Evolutionary conservation across 2,329 filamentous ascomycete species (phyloP), one percentile per base, ranked within the genome.

Genomic region (Alternaria viburni): DNA sequence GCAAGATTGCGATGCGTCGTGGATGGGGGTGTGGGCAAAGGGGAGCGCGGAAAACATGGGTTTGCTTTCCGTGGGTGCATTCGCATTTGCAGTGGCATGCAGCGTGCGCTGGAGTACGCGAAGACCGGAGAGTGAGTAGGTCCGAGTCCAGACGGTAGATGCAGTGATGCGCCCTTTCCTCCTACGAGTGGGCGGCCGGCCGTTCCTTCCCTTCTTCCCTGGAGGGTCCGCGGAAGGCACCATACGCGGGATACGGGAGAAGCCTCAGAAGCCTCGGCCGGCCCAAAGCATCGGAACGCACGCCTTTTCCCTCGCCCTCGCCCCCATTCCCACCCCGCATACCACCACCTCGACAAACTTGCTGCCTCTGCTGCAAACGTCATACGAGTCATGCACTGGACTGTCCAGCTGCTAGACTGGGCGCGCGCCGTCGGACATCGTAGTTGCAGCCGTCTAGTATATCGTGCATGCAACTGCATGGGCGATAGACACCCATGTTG

Each of bases 261-360:
- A 62, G 49, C 59, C 62, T 65, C 55, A 65, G 50, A 65, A 62
- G 49, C 59, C 62, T 65, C 55, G 62, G 51, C 62, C 59, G 62
- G 41, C 62, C 62, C 62, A 65, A 49, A 26, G 54, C 30, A n/a
- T 44, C 62, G 62, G 62, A 57, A 55, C 17, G 25, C 59, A 43
- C 21, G n/a, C 43, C 23, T 46, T 46, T 44, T 23, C 21, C 36
- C 25, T 19, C 43, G 32, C 19, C 49, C 30, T 21, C 50, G 25
- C 45, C 46, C 21, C 6, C 55, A 54, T 30, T 17, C 45, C 30
- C 10, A 5, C 32, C 52, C 32, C 52, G 23, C 36, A 55, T 23
- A 43, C 28, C n/a, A 21, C 15, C 46, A 43, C 19, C 59, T 57
- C 54, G 59, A 57, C 30, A 58, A 36, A 57, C 36, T 30, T 58